Base-by-base conservation (phyloP, 2,329 filamentous ascomycete species). In the Fusarium ramigenum region DNA sequence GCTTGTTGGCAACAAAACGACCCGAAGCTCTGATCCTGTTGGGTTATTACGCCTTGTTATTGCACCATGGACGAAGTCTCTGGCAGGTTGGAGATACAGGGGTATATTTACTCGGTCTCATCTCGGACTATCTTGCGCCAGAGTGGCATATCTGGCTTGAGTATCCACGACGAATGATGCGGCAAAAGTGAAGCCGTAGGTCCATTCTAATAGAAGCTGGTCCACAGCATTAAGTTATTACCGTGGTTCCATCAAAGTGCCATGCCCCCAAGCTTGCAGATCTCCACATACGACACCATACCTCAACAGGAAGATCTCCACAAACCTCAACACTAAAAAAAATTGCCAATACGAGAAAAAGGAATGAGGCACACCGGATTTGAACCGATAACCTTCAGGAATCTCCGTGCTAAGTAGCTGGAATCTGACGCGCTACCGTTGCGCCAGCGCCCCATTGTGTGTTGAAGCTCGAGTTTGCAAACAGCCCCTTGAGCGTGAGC, bases 31-130 rank as follows among this genome's bases (percentile, higher is more conserved):
- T 75, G 2, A 28, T 72, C 0, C 5, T 75, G 2, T 5, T 75
- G 19, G 37, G 66, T 2, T 63, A 74, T 4, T 75, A 75, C 19
- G 73, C 58, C 6, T 18, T 74, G 3, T 5, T 75, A 3, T 14
- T 76, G 0, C 57, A 75, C n/a, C n/a, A 63, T 4, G 73, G 60
- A 12, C 37, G 32, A 21, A 14, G 16, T 3, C 21, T 75, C 5
- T 75, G 73, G 73, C 67, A 69, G 36, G 23, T 75, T 9, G 49
- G 40, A 0, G 57, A 70, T 12, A 34, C 70, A 4, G 73, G 73
- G 7, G 25, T 9, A 4, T 71, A 71, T 9, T 25, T 75, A 1
- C 19, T 75, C 7, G 32, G 47, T 6, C 37, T 64, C 2, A 75
- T 75, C 14, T 9, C 28, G 6, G 54, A 53, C 7, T 61, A 67